Evolutionary conservation across 768 basidiomycete genomes (phyloP).

Genomic region (Amanita subjunquillea): DNA sequence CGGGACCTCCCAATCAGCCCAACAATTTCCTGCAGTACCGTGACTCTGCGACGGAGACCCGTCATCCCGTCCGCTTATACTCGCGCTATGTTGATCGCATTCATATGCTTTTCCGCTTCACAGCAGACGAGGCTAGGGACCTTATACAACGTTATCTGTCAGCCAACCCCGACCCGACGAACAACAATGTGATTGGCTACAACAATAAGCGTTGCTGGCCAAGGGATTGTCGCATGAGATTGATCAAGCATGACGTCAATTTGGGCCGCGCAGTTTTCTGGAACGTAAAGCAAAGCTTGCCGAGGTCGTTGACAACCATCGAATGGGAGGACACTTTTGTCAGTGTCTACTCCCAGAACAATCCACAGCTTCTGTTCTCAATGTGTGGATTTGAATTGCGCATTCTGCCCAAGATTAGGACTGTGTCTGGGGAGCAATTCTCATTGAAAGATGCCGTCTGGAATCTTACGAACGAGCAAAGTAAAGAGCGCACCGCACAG

Average conservation of each 20-base stretch:
- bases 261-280: constrained; percentile 97
- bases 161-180: constrained; percentile 96
- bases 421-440: constrained; percentile 93
- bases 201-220: constrained; percentile 99
- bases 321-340: constrained; percentile 99
- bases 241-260: constrained; percentile 99
- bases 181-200: constrained; percentile 98
- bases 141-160: constrained; percentile 96
- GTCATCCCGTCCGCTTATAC: constrained; percentile 96
- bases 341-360: constrained; percentile 95
- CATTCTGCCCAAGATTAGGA: constrained; percentile 92
- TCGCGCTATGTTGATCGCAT: constrained; percentile 93
- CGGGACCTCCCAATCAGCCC: constrained; percentile 93
- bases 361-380: constrained; percentile 94
- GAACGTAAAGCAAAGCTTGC: constrained; percentile 97
- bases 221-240: constrained; percentile 95
- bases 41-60: constrained; percentile 89
- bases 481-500: constrained; percentile 95
- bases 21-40: constrained; percentile 98
- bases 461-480: constrained; percentile 95
- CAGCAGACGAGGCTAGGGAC: constrained; percentile 93
- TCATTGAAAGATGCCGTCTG: constrained; percentile 93
- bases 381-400: constrained; percentile 99
- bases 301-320: constrained; percentile 92
- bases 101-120: constrained; percentile 96